These are phyloP conservation scores for Elsinoe batatas DNA, from an alignment of 2,329 filamentous ascomycete genomes.

Conservation along the genomic window DNA sequence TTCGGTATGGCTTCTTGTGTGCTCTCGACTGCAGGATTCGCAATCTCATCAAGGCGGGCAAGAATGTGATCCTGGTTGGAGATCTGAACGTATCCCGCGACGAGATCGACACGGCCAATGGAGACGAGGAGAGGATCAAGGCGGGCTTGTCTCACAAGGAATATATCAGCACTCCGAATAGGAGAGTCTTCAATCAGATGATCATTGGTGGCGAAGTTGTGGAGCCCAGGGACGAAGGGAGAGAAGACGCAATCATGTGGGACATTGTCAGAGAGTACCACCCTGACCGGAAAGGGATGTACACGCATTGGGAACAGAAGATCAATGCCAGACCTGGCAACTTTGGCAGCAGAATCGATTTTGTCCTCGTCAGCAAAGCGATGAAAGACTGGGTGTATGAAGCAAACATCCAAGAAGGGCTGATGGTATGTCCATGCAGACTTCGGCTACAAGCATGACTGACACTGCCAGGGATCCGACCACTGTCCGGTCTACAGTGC, in stretches of 20 bases:
- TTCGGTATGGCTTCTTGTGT: conserved; percentile 68
- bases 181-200: conserved; percentile 78
- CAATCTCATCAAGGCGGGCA: conserved; percentile 70
- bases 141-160: conserved; percentile 58
- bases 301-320: conserved; percentile 92
- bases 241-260: conserved; percentile 64
- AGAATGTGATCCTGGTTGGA: conserved; percentile 74
- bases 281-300: conserved; percentile 76
- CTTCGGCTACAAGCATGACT: neutral
- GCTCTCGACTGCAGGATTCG: conserved; percentile 75
- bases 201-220: conserved; percentile 60
- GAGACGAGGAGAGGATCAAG: conserved; percentile 62
- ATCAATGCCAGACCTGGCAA: conserved; percentile 94
- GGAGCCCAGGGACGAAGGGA: conserved; percentile 56
- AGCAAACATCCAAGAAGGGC: conserved; percentile 81
- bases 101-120: conserved; percentile 65
- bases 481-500: conserved; percentile 87
- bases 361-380: conserved; percentile 70
- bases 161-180: conserved; percentile 61
- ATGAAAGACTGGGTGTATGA: conserved; percentile 72
- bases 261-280: conserved; percentile 79
- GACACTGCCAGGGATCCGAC: conserved; percentile 59
- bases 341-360: conserved; percentile 87
- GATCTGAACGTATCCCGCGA: conserved; percentile 73
- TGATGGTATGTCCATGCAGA: conserved; percentile 47